Evolutionary conservation across 257 asterid species (phyloP).

Genomic region (Jaltomata sinuosa): DNA sequence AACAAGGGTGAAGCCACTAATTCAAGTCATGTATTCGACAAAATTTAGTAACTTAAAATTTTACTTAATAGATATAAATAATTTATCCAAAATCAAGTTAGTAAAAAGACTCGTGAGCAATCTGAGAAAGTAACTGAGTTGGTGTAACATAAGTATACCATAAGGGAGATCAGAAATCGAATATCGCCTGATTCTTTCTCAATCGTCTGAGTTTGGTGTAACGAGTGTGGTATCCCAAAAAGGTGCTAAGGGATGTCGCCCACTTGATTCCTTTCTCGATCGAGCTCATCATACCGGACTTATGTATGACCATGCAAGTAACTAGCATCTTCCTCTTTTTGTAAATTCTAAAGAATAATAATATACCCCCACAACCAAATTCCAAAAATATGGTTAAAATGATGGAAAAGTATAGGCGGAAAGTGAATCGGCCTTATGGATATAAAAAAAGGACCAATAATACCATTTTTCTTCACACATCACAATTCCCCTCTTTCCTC

Average conservation of each 20-base stretch:
- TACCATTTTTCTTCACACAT: constrained; percentile 2
- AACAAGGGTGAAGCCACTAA: fast-evolving
- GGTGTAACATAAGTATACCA: background rate
- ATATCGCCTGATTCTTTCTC: background rate
- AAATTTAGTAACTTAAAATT: background rate
- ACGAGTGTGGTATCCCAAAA: background rate
- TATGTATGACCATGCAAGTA: background rate
- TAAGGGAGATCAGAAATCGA: background rate
- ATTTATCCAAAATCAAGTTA: background rate
- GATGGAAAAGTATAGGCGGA: background rate
- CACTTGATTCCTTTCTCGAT: fast-evolving
- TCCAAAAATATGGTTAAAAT: background rate
- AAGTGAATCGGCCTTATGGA: constrained; percentile 25
- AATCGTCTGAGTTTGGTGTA: background rate
- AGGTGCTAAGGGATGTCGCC: background rate
- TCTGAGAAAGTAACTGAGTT: fast-evolving
- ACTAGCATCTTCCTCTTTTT: background rate
- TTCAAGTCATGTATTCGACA: background rate
- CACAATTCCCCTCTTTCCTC: constrained; percentile 24
- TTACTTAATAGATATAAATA: background rate
- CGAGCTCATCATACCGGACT: background rate
- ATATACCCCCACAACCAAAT: background rate
- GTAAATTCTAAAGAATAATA: background rate
- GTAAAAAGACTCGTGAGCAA: background rate
- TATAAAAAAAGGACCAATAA: constrained; percentile 41